Evolutionary conservation across 2,329 filamentous ascomycete species (phyloP).

Genomic region (Fusarium phyllophilum): DNA sequence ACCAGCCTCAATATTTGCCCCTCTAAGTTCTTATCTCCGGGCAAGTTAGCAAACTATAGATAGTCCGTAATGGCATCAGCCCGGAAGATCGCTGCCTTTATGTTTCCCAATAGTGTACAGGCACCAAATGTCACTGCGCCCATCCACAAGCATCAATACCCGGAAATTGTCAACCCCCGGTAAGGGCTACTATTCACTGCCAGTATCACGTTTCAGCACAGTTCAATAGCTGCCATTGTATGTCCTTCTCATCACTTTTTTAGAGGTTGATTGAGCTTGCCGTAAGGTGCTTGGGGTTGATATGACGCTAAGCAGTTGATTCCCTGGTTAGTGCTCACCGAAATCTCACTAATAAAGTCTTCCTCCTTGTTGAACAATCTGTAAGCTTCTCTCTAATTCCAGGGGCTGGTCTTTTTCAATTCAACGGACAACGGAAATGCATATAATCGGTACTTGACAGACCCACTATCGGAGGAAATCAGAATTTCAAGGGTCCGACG

Average conservation of each 20-base stretch:
- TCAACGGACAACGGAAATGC: background rate
- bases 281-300: background rate
- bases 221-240: background rate
- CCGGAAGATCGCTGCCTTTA: background rate
- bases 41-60: background rate
- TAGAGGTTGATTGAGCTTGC: background rate
- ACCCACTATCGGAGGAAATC: conserved; percentile 21
- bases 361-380: background rate
- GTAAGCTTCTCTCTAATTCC: conserved; percentile 13
- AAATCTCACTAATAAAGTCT: background rate
- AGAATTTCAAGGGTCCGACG: conserved; percentile 20
- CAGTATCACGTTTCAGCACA: background rate
- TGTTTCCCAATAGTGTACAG: conserved; percentile 2
- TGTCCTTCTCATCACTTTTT: background rate
- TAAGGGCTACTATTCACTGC: background rate
- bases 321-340: background rate
- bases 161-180: background rate
- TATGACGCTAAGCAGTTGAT: background rate
- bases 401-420: conserved; percentile 8
- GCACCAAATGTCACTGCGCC: background rate
- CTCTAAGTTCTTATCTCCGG: background rate
- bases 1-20: background rate
- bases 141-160: background rate
- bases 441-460: conserved; percentile 13
- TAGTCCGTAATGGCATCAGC: background rate